A percentile compares a stretch with the other conserved stretches of the same genome.
Evolutionary conservation across 2,329 filamentous ascomycete species (phyloP).

Genomic region (Thielaviopsis populi): DNA sequence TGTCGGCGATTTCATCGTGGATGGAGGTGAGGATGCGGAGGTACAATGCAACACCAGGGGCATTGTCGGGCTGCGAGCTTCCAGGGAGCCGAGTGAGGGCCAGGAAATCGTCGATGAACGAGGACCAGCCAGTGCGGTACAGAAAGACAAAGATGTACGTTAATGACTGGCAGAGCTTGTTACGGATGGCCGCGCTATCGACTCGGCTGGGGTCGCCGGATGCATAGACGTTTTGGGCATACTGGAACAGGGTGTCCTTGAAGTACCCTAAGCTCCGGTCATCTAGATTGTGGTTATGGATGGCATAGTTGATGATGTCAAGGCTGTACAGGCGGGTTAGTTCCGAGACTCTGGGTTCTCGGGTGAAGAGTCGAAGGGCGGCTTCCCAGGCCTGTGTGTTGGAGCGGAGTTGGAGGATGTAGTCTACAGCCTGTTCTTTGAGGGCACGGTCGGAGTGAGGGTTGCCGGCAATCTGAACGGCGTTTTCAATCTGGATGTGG

Average conservation of each 20-base stretch:
- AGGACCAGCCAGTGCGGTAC: constrained; percentile 75
- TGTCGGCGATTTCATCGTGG: constrained; percentile 94
- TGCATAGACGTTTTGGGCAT: constrained; percentile 63
- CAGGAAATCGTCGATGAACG: constrained; percentile 82
- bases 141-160: constrained; percentile 84
- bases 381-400: constrained; percentile 83
- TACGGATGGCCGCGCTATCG: constrained; percentile 70
- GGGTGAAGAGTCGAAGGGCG: constrained; percentile 72
- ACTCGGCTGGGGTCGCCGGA: constrained; percentile 38
- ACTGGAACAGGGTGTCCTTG: constrained; percentile 67
- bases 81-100: constrained; percentile 52
- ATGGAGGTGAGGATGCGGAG: constrained; percentile 76
- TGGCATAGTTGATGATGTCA: constrained; percentile 83
- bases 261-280: constrained; percentile 56
- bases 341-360: constrained; percentile 59
- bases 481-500: constrained; percentile 62
- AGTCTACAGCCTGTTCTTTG: constrained; percentile 71
- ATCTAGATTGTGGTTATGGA: constrained; percentile 67
- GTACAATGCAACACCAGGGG: constrained; percentile 67
- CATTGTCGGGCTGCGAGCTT: constrained; percentile 50
- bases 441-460: constrained; percentile 59
- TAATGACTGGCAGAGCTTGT: constrained; percentile 91
- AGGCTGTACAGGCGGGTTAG: constrained; percentile 79
- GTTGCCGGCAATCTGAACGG: constrained; percentile 86
- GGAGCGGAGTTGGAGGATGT: constrained; percentile 60